Evolutionary conservation across 2,329 filamentous ascomycete species (phyloP), one percentile per base, ranked within the genome.

Genomic region (Lojkania enalia): DNA sequence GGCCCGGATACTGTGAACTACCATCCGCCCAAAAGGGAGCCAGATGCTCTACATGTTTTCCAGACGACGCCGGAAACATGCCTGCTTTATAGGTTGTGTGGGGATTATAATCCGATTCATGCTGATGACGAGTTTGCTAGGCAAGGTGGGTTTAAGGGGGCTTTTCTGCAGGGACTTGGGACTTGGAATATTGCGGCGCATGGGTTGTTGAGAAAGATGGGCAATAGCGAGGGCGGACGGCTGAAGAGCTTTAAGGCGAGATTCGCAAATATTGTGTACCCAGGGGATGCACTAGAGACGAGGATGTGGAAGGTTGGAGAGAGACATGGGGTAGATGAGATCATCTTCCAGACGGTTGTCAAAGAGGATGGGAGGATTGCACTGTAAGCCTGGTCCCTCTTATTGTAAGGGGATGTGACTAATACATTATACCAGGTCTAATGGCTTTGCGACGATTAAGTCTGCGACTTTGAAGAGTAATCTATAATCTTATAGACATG

Each of bases 31-130:
- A 52, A 64, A 15, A 64, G 68, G 12, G 40, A 52, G 1, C 72
- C 74, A 1, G 71, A 76, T 42, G 69, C 67, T 2, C 57, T 70
- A 9, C 58, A 72, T 39, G 61, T 57, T 4, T 67, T 70, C 20
- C 54, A 70, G 46, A 76, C 74, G 0, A 71, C 63, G 0, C 60
- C 61, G 1, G 72, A 75, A 51, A 59, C 59, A 3, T 69, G 71
- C 0, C 56, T 75, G 2, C 58, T 77, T 0, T 76, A 77, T 40
- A 60, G 74, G 2, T 57, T 78, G 7, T 76, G 73, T 49, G 75
- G 76, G 0, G 75, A 77, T 46, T 77, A 77, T 54, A 77, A 77
- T 48, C 75, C 76, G 5, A 61, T 76, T 35, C 74, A 76, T 51
- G 74, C 67, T 1, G 71, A 73, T 39, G 71, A 72, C n/a, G 66